Percentiles rank a stretch among this genome's conserved stretches.
phyloP scores from a whole-genome alignment of 345 rosid genomes.

The Populus nigra region DNA sequence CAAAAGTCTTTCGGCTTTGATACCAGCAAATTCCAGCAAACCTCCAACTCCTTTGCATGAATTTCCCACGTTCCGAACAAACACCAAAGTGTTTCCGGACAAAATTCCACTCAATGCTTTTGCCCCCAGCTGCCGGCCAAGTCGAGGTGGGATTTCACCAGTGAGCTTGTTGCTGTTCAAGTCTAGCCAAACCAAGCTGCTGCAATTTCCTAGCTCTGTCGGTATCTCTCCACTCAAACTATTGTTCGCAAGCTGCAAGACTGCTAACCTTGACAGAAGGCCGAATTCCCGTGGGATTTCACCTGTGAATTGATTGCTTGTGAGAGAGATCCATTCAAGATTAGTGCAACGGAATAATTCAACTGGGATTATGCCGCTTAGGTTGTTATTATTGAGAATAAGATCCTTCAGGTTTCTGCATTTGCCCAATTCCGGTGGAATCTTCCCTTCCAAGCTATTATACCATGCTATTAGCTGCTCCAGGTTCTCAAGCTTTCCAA shows the following conservation, averaged over 20 bases:
- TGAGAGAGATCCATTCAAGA: constrained; percentile 89
- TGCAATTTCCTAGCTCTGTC: constrained; percentile 76
- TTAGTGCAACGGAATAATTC: constrained; percentile 80
- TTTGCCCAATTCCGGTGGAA: constrained; percentile 79
- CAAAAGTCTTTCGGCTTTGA: constrained; percentile 79
- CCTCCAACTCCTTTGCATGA: constrained; percentile 97
- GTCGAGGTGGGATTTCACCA: constrained; percentile 82
- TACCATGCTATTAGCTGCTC: constrained; percentile 94
- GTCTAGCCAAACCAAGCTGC: constrained; percentile 88
- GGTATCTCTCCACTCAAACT: constrained; percentile 87
- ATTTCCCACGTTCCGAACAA: constrained; percentile 87
- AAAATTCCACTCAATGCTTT: constrained; percentile 74
- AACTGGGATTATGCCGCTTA: constrained; percentile 70
- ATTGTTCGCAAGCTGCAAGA: constrained; percentile 88
- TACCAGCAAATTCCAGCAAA: constrained; percentile 80
- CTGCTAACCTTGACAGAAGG: constrained; percentile 68
- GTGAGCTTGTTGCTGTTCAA: constrained; percentile 83
- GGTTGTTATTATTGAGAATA: constrained; percentile 79
- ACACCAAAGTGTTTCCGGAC: constrained; percentile 79
- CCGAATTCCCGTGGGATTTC: constrained; percentile 63
- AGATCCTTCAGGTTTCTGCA: constrained; percentile 69
- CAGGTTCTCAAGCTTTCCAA: constrained; percentile 72
- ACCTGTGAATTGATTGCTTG: constrained; percentile 76
- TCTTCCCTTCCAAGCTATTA: constrained; percentile 69
- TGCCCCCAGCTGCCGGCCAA: constrained; percentile 85